Base-by-base conservation (phyloP, 208 protist species). In the Trypanosoma avium region DNA sequence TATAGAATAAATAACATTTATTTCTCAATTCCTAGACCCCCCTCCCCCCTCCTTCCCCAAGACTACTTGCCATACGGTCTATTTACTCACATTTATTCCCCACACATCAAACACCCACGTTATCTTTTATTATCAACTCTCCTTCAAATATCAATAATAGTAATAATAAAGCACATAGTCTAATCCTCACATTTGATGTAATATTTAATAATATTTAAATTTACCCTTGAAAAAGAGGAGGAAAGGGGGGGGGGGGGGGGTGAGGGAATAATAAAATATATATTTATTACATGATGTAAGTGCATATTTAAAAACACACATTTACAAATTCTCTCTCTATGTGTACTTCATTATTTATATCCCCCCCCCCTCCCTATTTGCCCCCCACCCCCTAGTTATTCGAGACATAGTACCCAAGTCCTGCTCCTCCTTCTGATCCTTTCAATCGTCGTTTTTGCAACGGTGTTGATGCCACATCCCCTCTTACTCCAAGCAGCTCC, bases 341-440 rank as follows among this genome's bases (percentile, higher is more conserved):
- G 47, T 52, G 30, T 13, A 32, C n/a, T 19, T 5, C 27, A 26
- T 9, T 36, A 19, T n/a, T 36, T 2, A 19, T 30, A 8, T 40
- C 15, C 15, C 9, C 50, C 10, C 13, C 36, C 26, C 10, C 29
- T 9, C 4, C 30, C 4, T 22, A 27, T 21, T 2, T 38, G 29
- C 26, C 40, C 24, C 17, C 26, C 36, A 21, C 36, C 35, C 38
- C 21, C 26, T 52, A 40, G 17, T 53, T 24, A 27, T 30, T 21
- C n/a, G 45, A 65, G 15, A 65, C 46, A 35, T 65, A 65, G 29
- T 65, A 65, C 15, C 47, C 43, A 8, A 65, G 7, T n/a, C 8
- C 9, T 22, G 6, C 17, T 54, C 47, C 48, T 0, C 21, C 4
- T 21, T 53, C 22, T 33, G 33, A 9, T 10, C 13, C 30, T 36